Base-by-base conservation (phyloP, 2,329 filamentous ascomycete genomes). In the Sporothrix pseudoabietina region DNA sequence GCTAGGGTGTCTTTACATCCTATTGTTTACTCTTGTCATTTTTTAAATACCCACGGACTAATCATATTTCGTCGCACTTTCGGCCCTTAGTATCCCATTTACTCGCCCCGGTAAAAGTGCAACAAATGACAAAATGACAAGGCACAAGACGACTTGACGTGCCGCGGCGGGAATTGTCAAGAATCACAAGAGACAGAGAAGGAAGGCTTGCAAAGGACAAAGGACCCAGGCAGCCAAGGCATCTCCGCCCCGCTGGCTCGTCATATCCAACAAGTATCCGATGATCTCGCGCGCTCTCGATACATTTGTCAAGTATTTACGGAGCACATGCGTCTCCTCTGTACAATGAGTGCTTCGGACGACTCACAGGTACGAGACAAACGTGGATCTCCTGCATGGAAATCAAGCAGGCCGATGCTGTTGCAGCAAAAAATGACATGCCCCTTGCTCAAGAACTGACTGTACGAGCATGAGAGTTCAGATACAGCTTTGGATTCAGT, bases 341-440 rank as follows among this genome's bases (percentile, higher is more conserved):
- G 35, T 44, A 26, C 59, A 6, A 19, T 22, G 52, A 30, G 55
- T 59, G 55, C 12, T 55, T 26, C 22, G 22, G 52, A 55, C 52
- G 52, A 26, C 52, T 55, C 22, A 26, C 52, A 55, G 8, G 22
- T 55, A 55, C 52, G 52, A 26, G 52, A 7, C 22, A 12, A 26
- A 55, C n/a, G 52, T 55, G 52, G n/a, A n/a, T 26, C 55, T 59
- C 30, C 44, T 49, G 44, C 55, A 35, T 59, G 55, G 26, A 59
- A 35, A 35, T 4, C 14, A 30, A 59, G 14, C 55, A 59, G 14
- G 55, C 55, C 55, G 55, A 30, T 35, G 30, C 9, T 35, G 55
- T 35, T 55, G 22, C 52, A 55, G 12, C 26, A 26, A 5, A 35
- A 32, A 35, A 59, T 6, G 12, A 12, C 55, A 59, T 35, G 14